Evolutionary conservation across 2,329 filamentous ascomycete genomes (phyloP), one percentile per base, ranked within the genome.

Genomic region (Parascedosporium putredinis): DNA sequence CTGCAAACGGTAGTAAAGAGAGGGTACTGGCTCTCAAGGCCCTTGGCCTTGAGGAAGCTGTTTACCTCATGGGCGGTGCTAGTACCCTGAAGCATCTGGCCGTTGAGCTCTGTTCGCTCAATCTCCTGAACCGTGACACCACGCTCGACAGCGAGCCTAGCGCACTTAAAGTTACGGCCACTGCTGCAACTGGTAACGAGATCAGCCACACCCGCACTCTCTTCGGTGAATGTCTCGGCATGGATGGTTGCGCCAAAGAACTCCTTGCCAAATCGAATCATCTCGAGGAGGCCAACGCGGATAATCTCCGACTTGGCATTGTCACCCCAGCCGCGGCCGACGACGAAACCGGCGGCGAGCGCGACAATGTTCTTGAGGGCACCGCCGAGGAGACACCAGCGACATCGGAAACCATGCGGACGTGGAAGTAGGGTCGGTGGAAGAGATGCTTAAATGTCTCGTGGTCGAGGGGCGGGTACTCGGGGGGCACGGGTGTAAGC

Each of bases 301-400:
- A 98, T 97, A 53, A 98, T 84, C 43, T 93, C 93, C n/a, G 93
- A 89, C 72, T 98, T 97, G 56, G 91, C 91, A 59, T 97, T 98
- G 72, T 97, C 90, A 61, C 93, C 93, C 91, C 93, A 98, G 56
- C 91, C 91, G 54, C 91, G 80, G 31, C 93, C 93, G 56, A 95
- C 88, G 42, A 97, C 89, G 66, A 95, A 98, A 51, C 93, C 93
- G 27, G 93, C 90, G 4, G 89, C 91, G 16, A 98, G 73, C 4
- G 93, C 93, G 50, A 98, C 88, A 56, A 98, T 84, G 72, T 98
- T 98, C 76, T 98, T 98, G 58, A 98, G 73, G 0, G 93, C 93
- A 53, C 93, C 93, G 40, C 90, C 86, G 29, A 98, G 82, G 93
- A 97, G 1, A 96, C 91, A 57, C 93, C 93, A 0, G 91, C 93